These are phyloP conservation scores for Lentinula detonsa DNA, from an alignment of 768 basidiomycete genomes.

Conservation along the genomic window DNA sequence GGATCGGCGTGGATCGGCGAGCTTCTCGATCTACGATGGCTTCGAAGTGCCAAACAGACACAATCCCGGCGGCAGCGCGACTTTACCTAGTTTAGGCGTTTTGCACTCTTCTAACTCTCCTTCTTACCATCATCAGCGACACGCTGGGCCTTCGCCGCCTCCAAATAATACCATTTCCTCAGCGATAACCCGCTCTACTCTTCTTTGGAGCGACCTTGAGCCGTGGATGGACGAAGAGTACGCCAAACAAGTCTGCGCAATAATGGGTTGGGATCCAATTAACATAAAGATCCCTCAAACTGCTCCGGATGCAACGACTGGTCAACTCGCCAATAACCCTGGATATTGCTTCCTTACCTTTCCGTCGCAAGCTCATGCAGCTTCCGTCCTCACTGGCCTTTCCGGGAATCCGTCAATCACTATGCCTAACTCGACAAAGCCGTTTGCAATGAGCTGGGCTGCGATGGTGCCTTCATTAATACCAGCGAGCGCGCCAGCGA, in stretches of 20 bases:
- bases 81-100: neutral
- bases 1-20: conserved; percentile 5
- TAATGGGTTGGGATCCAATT: conserved; percentile 85
- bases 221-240: conserved; percentile 98
- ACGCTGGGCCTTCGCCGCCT: conserved; percentile 1
- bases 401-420: conserved; percentile 37
- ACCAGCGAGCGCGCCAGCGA: conserved; percentile 17
- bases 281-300: conserved; percentile 68
- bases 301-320: conserved; percentile 47
- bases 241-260: conserved; percentile 76
- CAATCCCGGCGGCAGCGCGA: conserved; percentile 2
- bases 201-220: conserved; percentile 87
- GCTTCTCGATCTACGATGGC: conserved; percentile 1
- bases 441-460: conserved; percentile 82
- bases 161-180: conserved; percentile 5
- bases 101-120: neutral
- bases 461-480: conserved; percentile 31
- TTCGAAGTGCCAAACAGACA: conserved; percentile 5
- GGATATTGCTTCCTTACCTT: conserved; percentile 89
- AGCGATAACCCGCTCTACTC: conserved; percentile 44
- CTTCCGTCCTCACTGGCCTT: conserved; percentile 66
- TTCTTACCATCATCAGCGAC: conserved; percentile 2
- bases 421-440: conserved; percentile 85
- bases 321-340: conserved; percentile 73
- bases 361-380: conserved; percentile 62